phyloP scores from a whole-genome alignment of 2,329 filamentous ascomycete species.

The Coleophoma eucalyptorum region DNA sequence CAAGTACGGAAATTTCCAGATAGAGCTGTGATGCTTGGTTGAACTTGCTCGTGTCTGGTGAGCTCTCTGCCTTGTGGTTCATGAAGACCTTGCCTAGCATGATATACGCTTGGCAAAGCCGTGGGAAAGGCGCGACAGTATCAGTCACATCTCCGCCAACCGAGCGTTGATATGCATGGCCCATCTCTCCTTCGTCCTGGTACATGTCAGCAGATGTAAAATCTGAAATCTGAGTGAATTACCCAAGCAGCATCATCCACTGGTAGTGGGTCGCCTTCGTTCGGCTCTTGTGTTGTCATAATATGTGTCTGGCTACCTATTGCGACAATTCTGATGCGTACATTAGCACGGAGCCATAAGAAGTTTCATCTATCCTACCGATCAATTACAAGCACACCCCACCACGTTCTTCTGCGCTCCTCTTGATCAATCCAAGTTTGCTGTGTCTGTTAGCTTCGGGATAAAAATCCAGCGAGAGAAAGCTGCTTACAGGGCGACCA shows the following conservation, averaged over 20 bases:
- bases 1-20: constrained; percentile 17
- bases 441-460: constrained; percentile 14
- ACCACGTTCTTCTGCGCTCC: constrained; percentile 42
- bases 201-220: constrained; percentile 1
- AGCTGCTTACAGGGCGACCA: constrained; percentile 27
- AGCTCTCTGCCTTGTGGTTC: constrained; percentile 22
- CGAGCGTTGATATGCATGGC: constrained; percentile 21
- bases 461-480: too few species aligned
- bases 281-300: constrained; percentile 24
- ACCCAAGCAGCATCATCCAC: constrained; percentile 36
- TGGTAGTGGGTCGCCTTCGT: constrained; percentile 17
- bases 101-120: constrained; percentile 38
- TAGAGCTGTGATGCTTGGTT: constrained; percentile 20
- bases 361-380: constrained; percentile 20
- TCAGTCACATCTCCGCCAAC: constrained; percentile 36
- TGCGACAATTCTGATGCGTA: constrained; percentile 19
- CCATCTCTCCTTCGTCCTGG: constrained; percentile 33
- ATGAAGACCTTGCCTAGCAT: constrained; percentile 29
- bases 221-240: constrained; percentile 4
- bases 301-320: constrained; percentile 23
- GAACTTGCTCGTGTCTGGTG: constrained; percentile 17
- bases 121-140: constrained; percentile 44
- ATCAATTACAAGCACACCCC: constrained; percentile 43
- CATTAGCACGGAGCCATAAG: constrained; percentile 4
- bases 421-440: constrained; percentile 43